Evolutionary conservation across 306 rosid genomes (phyloP).

Genomic region (Gleditsia sinensis): DNA sequence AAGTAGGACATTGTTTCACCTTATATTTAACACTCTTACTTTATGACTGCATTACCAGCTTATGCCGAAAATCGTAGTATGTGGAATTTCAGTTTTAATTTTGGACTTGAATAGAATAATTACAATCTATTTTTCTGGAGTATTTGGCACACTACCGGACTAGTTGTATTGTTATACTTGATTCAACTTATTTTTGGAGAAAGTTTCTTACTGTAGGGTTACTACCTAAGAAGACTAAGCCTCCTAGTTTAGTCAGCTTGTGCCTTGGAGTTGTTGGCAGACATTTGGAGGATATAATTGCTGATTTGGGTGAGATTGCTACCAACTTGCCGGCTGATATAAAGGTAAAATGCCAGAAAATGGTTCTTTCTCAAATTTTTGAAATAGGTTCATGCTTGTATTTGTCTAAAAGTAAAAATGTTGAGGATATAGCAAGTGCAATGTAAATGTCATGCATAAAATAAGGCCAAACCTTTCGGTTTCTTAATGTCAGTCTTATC

Average conservation of each 20-base stretch:
- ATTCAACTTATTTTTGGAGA: slow-evolving; percentile 10
- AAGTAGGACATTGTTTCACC: neutral
- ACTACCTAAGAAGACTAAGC: slow-evolving; percentile 46
- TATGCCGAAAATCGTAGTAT: neutral
- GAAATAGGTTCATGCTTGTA: neutral
- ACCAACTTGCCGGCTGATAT: slow-evolving; percentile 68
- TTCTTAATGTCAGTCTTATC: neutral
- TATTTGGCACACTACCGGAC: neutral
- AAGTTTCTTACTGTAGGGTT: slow-evolving; percentile 47
- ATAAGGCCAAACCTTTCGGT: neutral
- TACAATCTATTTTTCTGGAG: neutral
- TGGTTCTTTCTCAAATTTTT: slow-evolving; percentile 23
- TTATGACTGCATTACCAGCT: slow-evolving; percentile 14
- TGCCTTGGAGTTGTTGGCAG: slow-evolving; percentile 82
- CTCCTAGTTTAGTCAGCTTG: slow-evolving; percentile 69
- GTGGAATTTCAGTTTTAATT: slow-evolving; percentile 10
- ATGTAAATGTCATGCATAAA: neutral
- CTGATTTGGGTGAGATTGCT: slow-evolving; percentile 73
- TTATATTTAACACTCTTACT: neutral
- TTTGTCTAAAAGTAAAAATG: neutral
- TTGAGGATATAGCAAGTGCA: neutral
- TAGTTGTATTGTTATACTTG: neutral
- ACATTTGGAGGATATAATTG: slow-evolving; percentile 80
- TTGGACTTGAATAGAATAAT: neutral
- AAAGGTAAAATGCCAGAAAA: slow-evolving; percentile 50